These are phyloP conservation scores for Cladosporium colombiae DNA, from an alignment of 2,329 filamentous ascomycete species.

Conservation along the genomic window DNA sequence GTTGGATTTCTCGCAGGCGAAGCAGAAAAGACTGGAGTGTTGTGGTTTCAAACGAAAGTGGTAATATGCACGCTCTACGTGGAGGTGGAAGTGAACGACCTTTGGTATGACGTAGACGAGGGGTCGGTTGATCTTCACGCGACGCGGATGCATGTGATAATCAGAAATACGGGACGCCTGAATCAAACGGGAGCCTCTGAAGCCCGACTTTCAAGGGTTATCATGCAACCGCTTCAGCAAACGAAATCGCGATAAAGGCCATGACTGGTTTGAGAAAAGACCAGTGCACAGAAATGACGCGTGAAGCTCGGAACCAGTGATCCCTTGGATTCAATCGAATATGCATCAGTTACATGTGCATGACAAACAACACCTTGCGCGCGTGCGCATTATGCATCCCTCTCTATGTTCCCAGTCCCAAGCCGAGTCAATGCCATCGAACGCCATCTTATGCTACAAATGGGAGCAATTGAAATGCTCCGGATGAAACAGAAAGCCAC, in stretches of 20 bases:
- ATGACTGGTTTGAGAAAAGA: neutral
- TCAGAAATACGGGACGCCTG: neutral
- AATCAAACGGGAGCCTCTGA: neutral
- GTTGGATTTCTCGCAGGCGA: neutral
- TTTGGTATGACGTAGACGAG: neutral
- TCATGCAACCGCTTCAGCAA: neutral
- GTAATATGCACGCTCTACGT: neutral
- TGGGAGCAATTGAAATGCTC: neutral
- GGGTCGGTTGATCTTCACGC: neutral
- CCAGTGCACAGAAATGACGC: neutral
- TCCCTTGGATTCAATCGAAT: neutral
- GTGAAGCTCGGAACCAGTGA: neutral
- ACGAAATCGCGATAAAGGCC: neutral
- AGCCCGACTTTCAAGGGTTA: neutral
- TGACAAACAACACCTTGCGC: slow-evolving; percentile 1
- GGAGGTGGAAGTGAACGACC: neutral
- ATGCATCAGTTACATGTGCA: slow-evolving; percentile 1
- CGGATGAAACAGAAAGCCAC: neutral
- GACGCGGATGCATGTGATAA: neutral
- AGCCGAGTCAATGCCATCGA: neutral
- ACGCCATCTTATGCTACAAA: slow-evolving; percentile 12
- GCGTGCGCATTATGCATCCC: slow-evolving; percentile 10
- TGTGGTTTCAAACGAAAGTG: neutral
- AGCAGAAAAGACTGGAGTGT: neutral
- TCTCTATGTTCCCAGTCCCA: slow-evolving; percentile 6